Evolutionary conservation across 1,284 basidiomycete genomes (phyloP).

Genomic region (Trichosporon coremiiforme): DNA sequence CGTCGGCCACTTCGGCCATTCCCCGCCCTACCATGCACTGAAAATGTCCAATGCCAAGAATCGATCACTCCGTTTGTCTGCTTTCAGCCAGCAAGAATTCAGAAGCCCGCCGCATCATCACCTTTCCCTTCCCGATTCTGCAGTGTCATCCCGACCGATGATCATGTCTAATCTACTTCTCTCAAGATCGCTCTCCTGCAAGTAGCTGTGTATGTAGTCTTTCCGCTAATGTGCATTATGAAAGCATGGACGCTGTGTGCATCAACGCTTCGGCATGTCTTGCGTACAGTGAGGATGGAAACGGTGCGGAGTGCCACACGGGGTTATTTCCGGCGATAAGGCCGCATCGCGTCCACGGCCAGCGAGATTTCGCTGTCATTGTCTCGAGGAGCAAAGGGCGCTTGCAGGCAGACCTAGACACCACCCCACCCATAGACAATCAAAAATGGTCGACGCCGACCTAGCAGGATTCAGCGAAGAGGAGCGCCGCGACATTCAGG

Average conservation of each 20-base stretch:
- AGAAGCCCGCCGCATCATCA: background rate
- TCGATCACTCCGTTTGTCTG: background rate
- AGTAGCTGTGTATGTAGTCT: conserved; percentile 4
- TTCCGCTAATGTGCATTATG: background rate
- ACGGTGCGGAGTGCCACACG: background rate
- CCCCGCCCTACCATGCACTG: background rate
- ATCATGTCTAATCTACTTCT: conserved; percentile 1
- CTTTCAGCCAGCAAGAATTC: background rate
- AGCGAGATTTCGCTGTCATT: conserved; percentile 8
- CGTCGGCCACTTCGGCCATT: background rate
- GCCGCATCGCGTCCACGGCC: conserved; percentile 8
- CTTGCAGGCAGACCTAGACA: conserved; percentile 5
- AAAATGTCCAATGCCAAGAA: background rate
- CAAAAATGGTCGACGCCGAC: conserved; percentile 25
- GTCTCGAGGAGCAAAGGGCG: background rate
- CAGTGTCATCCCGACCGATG: background rate
- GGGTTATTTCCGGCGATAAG: conserved; percentile 17
- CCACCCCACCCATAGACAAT: conserved; percentile 14
- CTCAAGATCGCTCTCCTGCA: background rate
- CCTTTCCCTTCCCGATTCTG: background rate
- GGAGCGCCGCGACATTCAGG: conserved; percentile 74
- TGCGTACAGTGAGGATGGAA: background rate
- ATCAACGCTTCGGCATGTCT: background rate
- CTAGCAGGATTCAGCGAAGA: conserved; percentile 44
- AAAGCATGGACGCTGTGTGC: background rate